Base-by-base conservation (phyloP, 2,329 filamentous ascomycete genomes). In the Exophiala sideris region DNA sequence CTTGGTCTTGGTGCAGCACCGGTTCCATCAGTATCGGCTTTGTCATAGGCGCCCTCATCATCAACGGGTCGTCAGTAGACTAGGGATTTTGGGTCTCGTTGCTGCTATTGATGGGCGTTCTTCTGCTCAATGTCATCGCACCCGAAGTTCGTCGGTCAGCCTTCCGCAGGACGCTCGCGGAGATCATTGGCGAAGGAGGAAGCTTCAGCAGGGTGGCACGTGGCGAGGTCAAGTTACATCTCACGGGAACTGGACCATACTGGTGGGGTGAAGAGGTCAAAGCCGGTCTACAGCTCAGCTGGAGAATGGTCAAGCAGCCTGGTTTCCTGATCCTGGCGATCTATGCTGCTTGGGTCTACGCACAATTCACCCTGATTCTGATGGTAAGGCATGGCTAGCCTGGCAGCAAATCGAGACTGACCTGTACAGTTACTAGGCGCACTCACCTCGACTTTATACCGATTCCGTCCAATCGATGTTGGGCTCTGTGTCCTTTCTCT, bases 281-380 rank as follows among this genome's bases (percentile, higher is more conserved):
- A 68, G 87, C 88, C 41, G 88, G 87, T 8, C 64, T 88, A 16
- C 73, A 82, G 14, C 75, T 92, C 41, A 84, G 80, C 45, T 67
- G 80, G 16, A 82, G 85, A 64, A 91, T 91, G 87, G 73, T 89
- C 47, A 80, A 79, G 35, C 88, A 91, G 66, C 81, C 85, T 3
- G 88, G 88, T 0, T 91, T 91, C 66, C 70, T 83, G n/a, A 71
- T 89, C 29, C 75, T 91, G 65, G 80, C 86, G 1, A 56, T 88
- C n/a, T 91, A 91, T 68, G 75, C 85, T 11, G 85, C 80, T 5
- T 91, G 88, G 88, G 87, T 90, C 42, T 89, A 91, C 67, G 86
- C 85, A 2, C 85, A 91, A 64, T 78, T 89, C 2, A 85, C 89
- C 4, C 74, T 91, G 50, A 77, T 89, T 54, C 87, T 91, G 56